Conservation (phyloP, 805 yeast species). For the Pichia scutulata region DNA sequence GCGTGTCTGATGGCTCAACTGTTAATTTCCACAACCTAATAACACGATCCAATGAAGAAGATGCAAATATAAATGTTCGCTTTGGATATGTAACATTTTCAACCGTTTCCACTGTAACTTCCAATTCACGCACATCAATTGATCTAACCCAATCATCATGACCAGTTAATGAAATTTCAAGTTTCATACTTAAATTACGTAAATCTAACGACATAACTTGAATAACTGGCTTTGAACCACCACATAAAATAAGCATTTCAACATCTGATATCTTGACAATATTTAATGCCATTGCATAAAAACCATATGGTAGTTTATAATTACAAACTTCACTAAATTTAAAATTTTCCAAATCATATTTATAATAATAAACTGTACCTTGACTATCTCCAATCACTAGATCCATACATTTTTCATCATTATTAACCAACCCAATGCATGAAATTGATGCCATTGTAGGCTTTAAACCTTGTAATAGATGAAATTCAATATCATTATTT, state of each 20-base stretch:
- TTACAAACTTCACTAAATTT: constrained; percentile 26
- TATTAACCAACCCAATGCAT: constrained; percentile 6
- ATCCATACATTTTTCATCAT: constrained; percentile 22
- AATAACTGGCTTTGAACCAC: constrained; percentile 56
- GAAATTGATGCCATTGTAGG: constrained; percentile 9
- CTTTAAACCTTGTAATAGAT: constrained; percentile 25
- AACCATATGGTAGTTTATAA: constrained; percentile 34
- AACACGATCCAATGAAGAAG: constrained; percentile 89
- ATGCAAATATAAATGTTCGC: constrained; percentile 62
- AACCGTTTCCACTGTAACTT: constrained; percentile 18
- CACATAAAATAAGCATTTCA: constrained; percentile 53
- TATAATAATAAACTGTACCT: constrained; percentile 53
- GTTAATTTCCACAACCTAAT: constrained; percentile 82
- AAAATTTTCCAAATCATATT: constrained; percentile 14
- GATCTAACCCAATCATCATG: constrained; percentile 96
- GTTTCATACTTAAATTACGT: constrained; percentile 34
- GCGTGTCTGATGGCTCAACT: constrained; percentile 48
- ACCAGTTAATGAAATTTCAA: constrained; percentile 50
- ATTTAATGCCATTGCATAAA: constrained; percentile 39
- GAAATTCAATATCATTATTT: constrained; percentile 20
- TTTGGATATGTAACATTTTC: constrained; percentile 15
- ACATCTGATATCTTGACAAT: constrained; percentile 24
- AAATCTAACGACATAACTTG: constrained; percentile 29
- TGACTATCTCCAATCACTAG: constrained; percentile 58
- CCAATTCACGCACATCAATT: constrained; percentile 46